Evolutionary conservation across 148 eudicot genomes (phyloP), one percentile per base, ranked within the genome.

Genomic region (Silene conica): DNA sequence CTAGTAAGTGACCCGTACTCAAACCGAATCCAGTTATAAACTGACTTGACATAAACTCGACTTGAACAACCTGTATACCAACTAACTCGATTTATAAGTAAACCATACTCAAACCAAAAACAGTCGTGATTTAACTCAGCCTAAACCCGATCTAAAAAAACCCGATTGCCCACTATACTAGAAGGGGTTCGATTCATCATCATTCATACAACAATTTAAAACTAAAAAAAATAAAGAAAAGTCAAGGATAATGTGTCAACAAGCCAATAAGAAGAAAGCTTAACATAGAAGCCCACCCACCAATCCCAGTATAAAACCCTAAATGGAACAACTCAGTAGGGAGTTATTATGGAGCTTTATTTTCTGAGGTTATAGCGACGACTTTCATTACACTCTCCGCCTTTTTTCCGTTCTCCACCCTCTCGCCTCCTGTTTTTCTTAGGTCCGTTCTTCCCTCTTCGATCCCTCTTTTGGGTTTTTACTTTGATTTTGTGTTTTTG

Each of bases 201-300:
- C n/a, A n/a, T n/a, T 26, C 28, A 26, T 26, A 26, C 28, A 26
- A 26, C 1, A 26, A 26, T 26, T 26, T 26, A 1, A 26, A 26
- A 26, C 2, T 26, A 3, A 31, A 31, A 31, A 3, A 1, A 31
- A 31, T 3, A 31, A 31, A 31, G 34, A 59, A 59, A 59, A 23
- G 23, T 23, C 10, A 8, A 21, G 28, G 12, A 23, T 59, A 59
- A 9, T 20, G 3, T 1, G 63, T 59, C 63, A 59, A 21, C 63
- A 21, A 21, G 14, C 63, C 63, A 59, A 59, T 59, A 23, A 59
- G 63, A 59, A 59, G 63, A 20, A 59, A 59, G 63, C 63, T 59
- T 59, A 59, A 21, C 25, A 20, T 0, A 59, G 4, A 59, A 59
- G 63, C 13, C 63, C 25, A 59, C 23, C 25, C 25, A 59, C 63